Conservation (phyloP, 2,329 filamentous ascomycete genomes). For the Claviceps citrina region DNA sequence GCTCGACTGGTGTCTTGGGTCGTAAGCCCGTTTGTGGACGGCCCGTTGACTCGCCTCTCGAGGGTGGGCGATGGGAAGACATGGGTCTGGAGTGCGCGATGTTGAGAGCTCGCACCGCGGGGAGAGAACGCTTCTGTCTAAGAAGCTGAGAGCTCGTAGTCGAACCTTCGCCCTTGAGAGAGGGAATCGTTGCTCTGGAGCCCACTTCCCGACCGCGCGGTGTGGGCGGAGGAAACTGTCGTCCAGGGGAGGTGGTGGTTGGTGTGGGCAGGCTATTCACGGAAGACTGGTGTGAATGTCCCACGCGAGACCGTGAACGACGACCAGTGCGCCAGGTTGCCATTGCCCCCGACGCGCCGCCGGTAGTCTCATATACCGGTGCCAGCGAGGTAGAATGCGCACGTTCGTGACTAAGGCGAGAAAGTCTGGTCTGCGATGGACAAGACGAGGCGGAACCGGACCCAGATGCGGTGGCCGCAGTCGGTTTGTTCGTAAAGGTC, state of each 20-base stretch:
- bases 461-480: conserved; percentile 7
- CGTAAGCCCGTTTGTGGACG: conserved; percentile 39
- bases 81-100: conserved; percentile 36
- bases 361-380: conserved; percentile 81
- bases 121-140: conserved; percentile 49
- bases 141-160: conserved; percentile 51
- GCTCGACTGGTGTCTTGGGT: conserved; percentile 59
- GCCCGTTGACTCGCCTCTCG: conserved; percentile 34
- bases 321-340: conserved; percentile 35
- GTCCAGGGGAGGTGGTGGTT: conserved; percentile 39
- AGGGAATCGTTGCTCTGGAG: conserved; percentile 36
- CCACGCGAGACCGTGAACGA: conserved; percentile 50
- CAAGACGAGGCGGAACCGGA: conserved; percentile 3
- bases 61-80: conserved; percentile 41
- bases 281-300: conserved; percentile 56
- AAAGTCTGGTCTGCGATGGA: conserved; percentile 51
- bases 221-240: conserved; percentile 39
- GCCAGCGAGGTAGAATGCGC: conserved; percentile 61
- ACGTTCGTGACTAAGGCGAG: conserved; percentile 59
- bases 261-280: conserved; percentile 47
- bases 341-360: conserved; percentile 53
- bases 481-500: conserved; percentile 76
- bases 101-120: conserved; percentile 38
- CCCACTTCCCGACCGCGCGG: conserved; percentile 46
- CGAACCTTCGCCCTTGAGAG: conserved; percentile 43